These are phyloP conservation scores for Oldenlandia corymbosa DNA, from an alignment of 257 asterid species.

Conservation along the genomic window DNA sequence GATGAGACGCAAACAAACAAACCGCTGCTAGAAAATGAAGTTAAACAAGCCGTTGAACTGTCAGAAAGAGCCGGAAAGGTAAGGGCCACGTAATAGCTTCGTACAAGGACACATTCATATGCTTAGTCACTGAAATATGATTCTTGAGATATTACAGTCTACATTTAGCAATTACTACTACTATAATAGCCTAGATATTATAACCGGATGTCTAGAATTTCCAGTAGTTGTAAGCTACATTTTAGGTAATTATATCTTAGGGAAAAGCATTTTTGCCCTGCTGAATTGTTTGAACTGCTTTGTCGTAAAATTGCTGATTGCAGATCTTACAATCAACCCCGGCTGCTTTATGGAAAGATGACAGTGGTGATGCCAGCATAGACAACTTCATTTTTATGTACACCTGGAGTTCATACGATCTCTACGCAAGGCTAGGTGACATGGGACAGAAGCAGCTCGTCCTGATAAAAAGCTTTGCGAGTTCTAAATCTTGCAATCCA, in stretches of 20 bases:
- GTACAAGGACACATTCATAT: neutral
- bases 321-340: constrained; percentile 59
- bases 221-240: neutral
- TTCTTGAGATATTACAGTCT: neutral
- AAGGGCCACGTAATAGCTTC: constrained; percentile 5
- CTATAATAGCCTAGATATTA: too few relatives aligned
- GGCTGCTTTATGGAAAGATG: constrained; percentile 28
- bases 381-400: constrained; percentile 63
- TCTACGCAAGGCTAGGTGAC: constrained; percentile 67
- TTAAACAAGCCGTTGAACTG: constrained; percentile 60
- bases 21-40: constrained; percentile 58
- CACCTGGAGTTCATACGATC: constrained; percentile 76
- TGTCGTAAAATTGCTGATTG: constrained; percentile 16
- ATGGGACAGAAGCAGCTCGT: constrained; percentile 58
- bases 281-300: neutral
- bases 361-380: constrained; percentile 25
- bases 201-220: neutral
- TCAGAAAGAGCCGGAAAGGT: constrained; percentile 88
- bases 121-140: neutral
- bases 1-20: constrained; percentile 54
- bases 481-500: constrained; percentile 58
- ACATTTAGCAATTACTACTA: too few relatives aligned
- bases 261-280: too few relatives aligned
- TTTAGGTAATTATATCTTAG: too few relatives aligned
- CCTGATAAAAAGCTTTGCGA: constrained; percentile 51